A percentile compares a stretch with the other conserved stretches of the same genome.
These are phyloP conservation scores for Colletotrichum spaethianum DNA, from an alignment of 2,329 filamentous ascomycete genomes.

Conservation along the genomic window DNA sequence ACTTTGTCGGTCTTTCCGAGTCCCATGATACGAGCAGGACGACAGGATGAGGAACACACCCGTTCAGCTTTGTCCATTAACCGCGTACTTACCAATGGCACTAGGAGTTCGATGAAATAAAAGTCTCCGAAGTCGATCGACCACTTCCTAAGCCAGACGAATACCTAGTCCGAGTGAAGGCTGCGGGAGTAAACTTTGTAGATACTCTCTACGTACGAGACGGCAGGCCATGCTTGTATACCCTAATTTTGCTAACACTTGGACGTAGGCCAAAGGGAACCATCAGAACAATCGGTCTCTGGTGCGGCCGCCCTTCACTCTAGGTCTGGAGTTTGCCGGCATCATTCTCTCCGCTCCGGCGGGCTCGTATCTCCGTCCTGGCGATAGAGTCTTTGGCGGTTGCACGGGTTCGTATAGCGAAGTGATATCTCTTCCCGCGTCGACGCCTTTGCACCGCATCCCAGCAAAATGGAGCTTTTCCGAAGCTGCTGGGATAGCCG, in stretches of 20 bases:
- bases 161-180: constrained; percentile 58
- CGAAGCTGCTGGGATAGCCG: constrained; percentile 67
- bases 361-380: constrained; percentile 54
- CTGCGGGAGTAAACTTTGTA: constrained; percentile 72
- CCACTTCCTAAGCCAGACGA: constrained; percentile 42
- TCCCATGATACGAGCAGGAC: background rate
- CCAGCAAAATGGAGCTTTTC: constrained; percentile 61
- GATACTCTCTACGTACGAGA: constrained; percentile 67
- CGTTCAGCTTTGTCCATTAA: background rate
- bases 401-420: constrained; percentile 67
- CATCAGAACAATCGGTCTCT: constrained; percentile 74
- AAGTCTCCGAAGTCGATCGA: constrained; percentile 44
- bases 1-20: background rate
- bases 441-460: constrained; percentile 55
- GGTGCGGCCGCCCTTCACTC: constrained; percentile 69
- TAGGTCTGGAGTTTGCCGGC: constrained; percentile 74
- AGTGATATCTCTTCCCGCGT: constrained; percentile 59
- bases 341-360: constrained; percentile 58
- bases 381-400: constrained; percentile 69
- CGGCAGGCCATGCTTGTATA: background rate
- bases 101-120: constrained; percentile 45
- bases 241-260: background rate
- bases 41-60: background rate
- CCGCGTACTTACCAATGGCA: background rate
- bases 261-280: constrained; percentile 62